Evolutionary conservation across 1,139 yeast genomes (phyloP).

Genomic region (Saccharomyces hybrid): DNA sequence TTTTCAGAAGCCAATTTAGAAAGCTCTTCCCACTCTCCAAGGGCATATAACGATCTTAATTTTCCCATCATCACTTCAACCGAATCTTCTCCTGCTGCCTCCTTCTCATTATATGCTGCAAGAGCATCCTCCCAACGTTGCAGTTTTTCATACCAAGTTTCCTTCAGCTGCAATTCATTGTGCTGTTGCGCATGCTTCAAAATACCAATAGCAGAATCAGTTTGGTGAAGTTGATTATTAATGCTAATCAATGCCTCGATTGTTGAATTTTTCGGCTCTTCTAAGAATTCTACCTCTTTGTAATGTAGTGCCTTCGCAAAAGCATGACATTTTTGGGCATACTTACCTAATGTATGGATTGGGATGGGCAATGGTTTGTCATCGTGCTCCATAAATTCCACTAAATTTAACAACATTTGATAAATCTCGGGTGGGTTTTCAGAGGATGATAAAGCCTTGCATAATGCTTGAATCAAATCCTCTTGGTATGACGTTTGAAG

Average conservation of each 20-base stretch:
- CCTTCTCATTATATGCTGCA: constrained; percentile 75
- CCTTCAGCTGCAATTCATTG: constrained; percentile 85
- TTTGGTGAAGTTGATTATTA: constrained; percentile 89
- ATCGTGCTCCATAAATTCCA: constrained; percentile 97
- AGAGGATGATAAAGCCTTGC: constrained; percentile 81
- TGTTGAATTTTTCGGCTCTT: constrained; percentile 86
- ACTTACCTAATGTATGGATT: constrained; percentile 79
- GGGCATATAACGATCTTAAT: constrained; percentile 94
- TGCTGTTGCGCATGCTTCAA: constrained; percentile 92
- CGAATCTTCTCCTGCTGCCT: constrained; percentile 41
- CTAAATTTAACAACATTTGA: constrained; percentile 78
- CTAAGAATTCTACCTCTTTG: constrained; percentile 89
- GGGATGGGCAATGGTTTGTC: constrained; percentile 90
- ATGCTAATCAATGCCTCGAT: constrained; percentile 88
- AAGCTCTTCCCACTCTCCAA: constrained; percentile 96
- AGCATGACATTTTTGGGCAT: constrained; percentile 94
- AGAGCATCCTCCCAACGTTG: constrained; percentile 99
- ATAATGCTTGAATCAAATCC: constrained; percentile 77
- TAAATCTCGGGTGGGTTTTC: constrained; percentile 95
- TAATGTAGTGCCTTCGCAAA: constrained; percentile 96
- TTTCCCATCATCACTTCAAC: constrained; percentile 90
- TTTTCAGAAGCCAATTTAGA: constrained; percentile 79
- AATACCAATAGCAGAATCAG: constrained; percentile 97
- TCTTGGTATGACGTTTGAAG: constrained; percentile 88
- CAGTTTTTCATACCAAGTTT: constrained; percentile 94